Base-by-base conservation (phyloP, 371 early-diverging fungal species). In the Mucor sp. region DNA sequence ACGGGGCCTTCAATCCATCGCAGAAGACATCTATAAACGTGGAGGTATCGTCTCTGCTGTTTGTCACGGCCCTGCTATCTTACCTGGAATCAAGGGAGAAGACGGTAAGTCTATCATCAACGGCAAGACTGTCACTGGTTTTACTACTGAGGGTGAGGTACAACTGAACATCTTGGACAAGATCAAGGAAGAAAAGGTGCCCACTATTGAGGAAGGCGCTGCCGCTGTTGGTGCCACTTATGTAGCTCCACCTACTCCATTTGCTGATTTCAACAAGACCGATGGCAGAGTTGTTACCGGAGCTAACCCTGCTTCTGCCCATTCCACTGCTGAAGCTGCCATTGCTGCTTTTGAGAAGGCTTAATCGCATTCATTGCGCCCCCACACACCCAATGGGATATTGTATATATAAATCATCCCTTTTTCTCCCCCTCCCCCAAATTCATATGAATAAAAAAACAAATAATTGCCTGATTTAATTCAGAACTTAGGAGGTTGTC, bases 1-100 rank as follows among this genome's bases (percentile, higher is more conserved):
- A 37, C 60, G 61, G 8, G 73, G 68, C 0, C 68, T 85, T 33
- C 80, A 80, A 47, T 27, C 27, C 2, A 81, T 85, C 63, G 85
- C 85, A 7, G 83, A 82, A 63, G 77, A 77, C 27, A 74, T 85
- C 32, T 85, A 82, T 67, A 65, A 44, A 7, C 83, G 82, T 3
- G 85, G 85, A 33, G 86, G 86, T 39, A 64, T 85, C 9, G 84
- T 85, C 6, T 69, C 84, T 12, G 85, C 86, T 1, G 85, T 85
- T 4, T 85, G 86, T 55, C 86, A 85, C 58, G 86, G 84, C 7
- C 86, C 86, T 5, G 85, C 84, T 14, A 85, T 85, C 15, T 68
- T 85, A 25, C 85, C 84, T 2, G 60, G 68, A 8, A 66, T 85
- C 21, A 85, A 69, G 39, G 85, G 83, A 39, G 19, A 12, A 4